Evolutionary conservation across 345 rosid genomes (phyloP).

Genomic region (Arabidopsis suecica): DNA sequence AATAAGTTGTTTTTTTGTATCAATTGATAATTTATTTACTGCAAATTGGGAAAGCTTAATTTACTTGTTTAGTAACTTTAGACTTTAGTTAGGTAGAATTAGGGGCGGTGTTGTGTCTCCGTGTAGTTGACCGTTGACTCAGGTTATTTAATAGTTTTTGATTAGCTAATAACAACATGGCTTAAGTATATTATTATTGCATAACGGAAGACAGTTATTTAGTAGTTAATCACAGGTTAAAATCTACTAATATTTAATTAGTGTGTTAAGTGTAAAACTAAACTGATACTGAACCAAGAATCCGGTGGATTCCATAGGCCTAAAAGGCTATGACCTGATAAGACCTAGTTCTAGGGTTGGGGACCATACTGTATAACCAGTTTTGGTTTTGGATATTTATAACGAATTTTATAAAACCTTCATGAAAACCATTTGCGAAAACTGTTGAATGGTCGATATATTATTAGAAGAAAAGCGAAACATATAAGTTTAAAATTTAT

Average conservation of each 20-base stretch:
- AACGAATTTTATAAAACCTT: background rate
- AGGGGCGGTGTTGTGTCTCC: conserved; percentile 34
- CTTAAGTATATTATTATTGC: conserved; percentile 30
- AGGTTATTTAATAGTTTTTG: background rate
- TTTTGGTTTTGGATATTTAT: conserved; percentile 27
- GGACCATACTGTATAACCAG: conserved; percentile 34
- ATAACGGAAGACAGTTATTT: conserved; percentile 34
- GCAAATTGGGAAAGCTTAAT: conserved; percentile 3
- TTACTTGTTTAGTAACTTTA: background rate
- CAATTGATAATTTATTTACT: background rate
- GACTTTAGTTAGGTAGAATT: background rate
- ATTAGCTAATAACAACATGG: background rate
- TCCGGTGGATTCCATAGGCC: conserved; percentile 40
- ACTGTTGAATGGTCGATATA: background rate
- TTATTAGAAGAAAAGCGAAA: background rate
- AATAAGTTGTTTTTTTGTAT: background rate
- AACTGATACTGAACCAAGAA: conserved; percentile 28
- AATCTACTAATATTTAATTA: background rate
- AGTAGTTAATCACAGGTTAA: conserved; percentile 27
- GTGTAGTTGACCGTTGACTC: conserved; percentile 56
- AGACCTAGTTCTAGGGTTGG: conserved; percentile 25
- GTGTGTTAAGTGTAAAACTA: conserved; percentile 9
- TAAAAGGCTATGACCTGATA: conserved; percentile 33
- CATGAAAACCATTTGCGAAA: conserved; percentile 5
- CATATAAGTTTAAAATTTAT: background rate